Conservation (phyloP, 148 eudicot genomes). For the Heliosperma pusillum region DNA sequence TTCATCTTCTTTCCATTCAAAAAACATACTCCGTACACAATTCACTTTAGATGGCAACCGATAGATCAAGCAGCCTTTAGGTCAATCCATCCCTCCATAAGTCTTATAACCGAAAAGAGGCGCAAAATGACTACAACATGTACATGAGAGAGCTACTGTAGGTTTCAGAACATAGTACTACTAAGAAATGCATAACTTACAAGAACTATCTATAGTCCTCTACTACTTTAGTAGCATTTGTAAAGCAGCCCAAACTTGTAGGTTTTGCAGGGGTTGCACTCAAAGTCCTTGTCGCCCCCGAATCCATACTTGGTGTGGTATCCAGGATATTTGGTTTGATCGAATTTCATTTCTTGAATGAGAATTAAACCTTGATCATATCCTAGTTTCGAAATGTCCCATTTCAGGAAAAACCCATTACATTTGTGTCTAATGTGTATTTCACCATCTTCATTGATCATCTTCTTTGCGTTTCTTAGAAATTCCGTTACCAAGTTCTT, state of each 20-base stretch:
- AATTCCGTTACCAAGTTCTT: constrained; percentile 19
- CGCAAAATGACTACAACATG: no score
- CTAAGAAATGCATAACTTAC: no score
- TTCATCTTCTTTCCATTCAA: no score
- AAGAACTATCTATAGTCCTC: no score
- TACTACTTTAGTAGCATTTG: no score
- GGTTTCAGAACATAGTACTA: no score
- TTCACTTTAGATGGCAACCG: no score
- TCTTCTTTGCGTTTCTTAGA: constrained; percentile 22
- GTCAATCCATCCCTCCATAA: no score
- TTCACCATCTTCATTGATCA: constrained; percentile 20
- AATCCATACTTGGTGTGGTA: constrained; percentile 26
- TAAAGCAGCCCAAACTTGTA: constrained; percentile 17
- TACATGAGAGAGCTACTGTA: no score
- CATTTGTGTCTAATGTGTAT: constrained; percentile 27
- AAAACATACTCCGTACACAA: no score
- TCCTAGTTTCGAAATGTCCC: constrained; percentile 23
- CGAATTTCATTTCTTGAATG: constrained; percentile 12
- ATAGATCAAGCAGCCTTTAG: no score
- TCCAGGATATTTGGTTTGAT: constrained; percentile 7
- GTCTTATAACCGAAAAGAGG: no score
- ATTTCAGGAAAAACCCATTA: not conserved
- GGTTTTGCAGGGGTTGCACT: constrained; percentile 27
- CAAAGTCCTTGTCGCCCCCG: constrained; percentile 23
- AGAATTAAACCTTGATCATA: not conserved